Base-by-base conservation (phyloP, 331 rosid genomes). In the Saraca asoca region DNA sequence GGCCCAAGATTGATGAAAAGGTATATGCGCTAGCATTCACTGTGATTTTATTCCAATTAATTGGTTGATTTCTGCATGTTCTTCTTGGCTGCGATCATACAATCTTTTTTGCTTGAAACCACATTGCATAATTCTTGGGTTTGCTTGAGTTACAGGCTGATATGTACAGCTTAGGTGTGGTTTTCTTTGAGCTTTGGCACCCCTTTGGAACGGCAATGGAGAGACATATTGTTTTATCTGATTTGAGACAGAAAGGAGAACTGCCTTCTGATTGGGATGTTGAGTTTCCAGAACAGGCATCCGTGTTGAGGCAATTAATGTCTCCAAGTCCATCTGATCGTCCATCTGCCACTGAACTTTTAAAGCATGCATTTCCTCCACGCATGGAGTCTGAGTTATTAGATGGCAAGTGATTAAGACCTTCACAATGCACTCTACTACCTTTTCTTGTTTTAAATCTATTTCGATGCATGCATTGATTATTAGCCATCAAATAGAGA, bases 1-100 rank as follows among this genome's bases (percentile, higher is more conserved):
- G 98, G 98, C 98, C 95, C 7, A 93, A 93, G 83, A 93, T 93
- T 76, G 96, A 93, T 81, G 98, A 93, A 83, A 93, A 89, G 89
- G 97, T 88, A 46, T 52, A 49, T 69, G 41, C 53, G 31, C 20
- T 41, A 7, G 17, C 62, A 55, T 46, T 55, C 45, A 14, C 16
- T 33, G 13, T 63, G 51, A 34, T 53, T 58, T 73, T 46, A 12
- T 56, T 44, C 17, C 58, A 19, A 33, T 42, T 6, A 39, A 34
- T 34, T 11, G 33, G 6, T 37, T 62, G 52, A 31, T 79, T 24
- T 29, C 44, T 57, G 31, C 31, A 24, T 24, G 31, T 62, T 58
- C 61, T 57, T 16, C 68, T 45, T 71, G 10, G 65, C 8, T 72
- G 57, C 14, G 5, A 12, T 51, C 55, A n/a, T 56, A 53, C 71